phyloP scores from a whole-genome alignment of 2,329 filamentous ascomycete genomes.

The Apiospora marii region DNA sequence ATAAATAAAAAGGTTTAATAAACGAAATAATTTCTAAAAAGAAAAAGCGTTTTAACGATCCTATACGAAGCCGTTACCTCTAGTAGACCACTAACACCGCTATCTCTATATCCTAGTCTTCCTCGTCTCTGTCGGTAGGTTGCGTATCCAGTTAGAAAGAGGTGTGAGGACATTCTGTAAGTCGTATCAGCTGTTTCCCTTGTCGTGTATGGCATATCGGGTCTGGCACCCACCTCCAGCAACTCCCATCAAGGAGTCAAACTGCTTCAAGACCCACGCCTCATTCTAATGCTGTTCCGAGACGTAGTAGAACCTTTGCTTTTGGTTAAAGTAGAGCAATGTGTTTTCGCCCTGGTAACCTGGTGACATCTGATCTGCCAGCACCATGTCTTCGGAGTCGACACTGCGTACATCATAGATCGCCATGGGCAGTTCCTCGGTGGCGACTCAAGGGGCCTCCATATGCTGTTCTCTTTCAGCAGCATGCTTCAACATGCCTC shows the following conservation, averaged over 20 bases:
- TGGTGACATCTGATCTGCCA: background rate
- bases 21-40: no score
- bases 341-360: background rate
- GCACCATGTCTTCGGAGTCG: background rate
- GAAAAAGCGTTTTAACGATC: no score
- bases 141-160: background rate
- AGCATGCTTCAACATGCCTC: background rate
- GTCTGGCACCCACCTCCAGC: background rate
- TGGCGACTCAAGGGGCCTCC: background rate
- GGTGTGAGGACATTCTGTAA: background rate
- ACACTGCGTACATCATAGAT: background rate
- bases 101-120: background rate
- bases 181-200: background rate
- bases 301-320: background rate
- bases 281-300: background rate
- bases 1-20: no score
- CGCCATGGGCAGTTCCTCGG: background rate
- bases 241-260: background rate
- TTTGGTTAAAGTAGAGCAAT: background rate
- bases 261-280: background rate
- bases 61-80: background rate
- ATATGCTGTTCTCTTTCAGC: background rate
- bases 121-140: background rate
- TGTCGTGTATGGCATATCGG: background rate
- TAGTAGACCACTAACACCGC: background rate